Evolutionary conservation across 2,329 filamentous ascomycete genomes (phyloP), one percentile per base, ranked within the genome.

Genomic region (Ophiostoma himal-ulmi): DNA sequence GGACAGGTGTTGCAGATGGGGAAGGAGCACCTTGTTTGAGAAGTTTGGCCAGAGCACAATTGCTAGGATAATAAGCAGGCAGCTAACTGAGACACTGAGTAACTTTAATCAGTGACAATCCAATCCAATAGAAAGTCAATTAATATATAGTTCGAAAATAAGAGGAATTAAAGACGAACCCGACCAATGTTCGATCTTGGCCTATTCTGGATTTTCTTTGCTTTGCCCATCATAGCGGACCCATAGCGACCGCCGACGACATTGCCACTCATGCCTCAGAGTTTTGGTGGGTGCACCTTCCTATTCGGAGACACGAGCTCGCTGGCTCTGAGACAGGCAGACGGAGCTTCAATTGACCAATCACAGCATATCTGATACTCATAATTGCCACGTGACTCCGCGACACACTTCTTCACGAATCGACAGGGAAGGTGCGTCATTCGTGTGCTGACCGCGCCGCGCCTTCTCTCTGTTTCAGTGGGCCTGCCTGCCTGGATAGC

Each of bases 271-370:
- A 30, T 20, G 34, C 34, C 52, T 22, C 22, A 57, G 13, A 60
- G 5, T 34, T 34, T 62, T 30, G 57, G 57, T 62, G 52, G 52
- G 22, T 37, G 44, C 69, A 57, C 62, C 26, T 57, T 70, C 69
- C 30, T 44, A 34, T 20, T 69, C 70, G 72, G 72, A 73, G 72
- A 71, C 70, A 68, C 69, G 67, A 69, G 67, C 67, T 41, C 62
- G 65, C 22, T 48, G 54, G 66, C 37, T 70, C 68, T 66, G 54
- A 70, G 62, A 30, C 44, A 48, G 52, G 52, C 52, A 13, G 17
- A 68, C 30, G 41, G 22, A 17, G 30, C 41, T 66, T 34, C 26
- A 48, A 68, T 71, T 71, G 71, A 7, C 73, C 70, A 73, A 74
- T 74, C 39, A 66, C 6, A 41, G n/a, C 1, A 0, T 10, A 8